Evolutionary conservation across 179 eudicot genomes (phyloP).

Genomic region (Beta corolliflora): DNA sequence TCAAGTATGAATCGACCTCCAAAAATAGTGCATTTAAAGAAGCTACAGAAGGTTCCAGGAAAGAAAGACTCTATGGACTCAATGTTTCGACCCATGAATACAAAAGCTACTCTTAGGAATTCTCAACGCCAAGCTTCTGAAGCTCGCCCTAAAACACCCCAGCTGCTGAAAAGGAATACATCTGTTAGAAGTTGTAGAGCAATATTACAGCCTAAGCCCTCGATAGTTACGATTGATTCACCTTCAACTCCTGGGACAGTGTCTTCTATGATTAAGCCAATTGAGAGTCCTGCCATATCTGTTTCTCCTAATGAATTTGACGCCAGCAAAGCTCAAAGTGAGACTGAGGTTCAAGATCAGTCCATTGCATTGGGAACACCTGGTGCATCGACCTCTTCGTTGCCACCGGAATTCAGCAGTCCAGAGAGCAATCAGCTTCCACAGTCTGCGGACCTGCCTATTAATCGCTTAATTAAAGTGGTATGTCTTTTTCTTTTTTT

Average conservation of each 20-base stretch:
- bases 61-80: no score
- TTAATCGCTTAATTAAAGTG: conserved; percentile 21
- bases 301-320: neutral
- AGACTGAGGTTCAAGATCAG: neutral
- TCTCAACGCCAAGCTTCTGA: neutral
- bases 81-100: no score
- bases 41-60: no score
- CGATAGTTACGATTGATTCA: neutral
- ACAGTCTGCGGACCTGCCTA: conserved; percentile 7
- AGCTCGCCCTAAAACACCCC: neutral
- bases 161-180: neutral
- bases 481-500: conserved; percentile 15
- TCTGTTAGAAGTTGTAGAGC: neutral
- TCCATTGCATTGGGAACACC: neutral
- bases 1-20: no score
- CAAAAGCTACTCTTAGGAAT: neutral
- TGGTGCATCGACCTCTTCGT: neutral
- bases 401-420: neutral
- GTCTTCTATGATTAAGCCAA: conserved; percentile 18
- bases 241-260: conserved; percentile 22
- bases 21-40: no score
- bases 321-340: neutral
- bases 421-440: conserved; percentile 7
- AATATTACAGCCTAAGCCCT: neutral
- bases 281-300: neutral